These are phyloP conservation scores for Madurella fahalii DNA, from an alignment of 2,329 filamentous ascomycete genomes.

Conservation along the genomic window DNA sequence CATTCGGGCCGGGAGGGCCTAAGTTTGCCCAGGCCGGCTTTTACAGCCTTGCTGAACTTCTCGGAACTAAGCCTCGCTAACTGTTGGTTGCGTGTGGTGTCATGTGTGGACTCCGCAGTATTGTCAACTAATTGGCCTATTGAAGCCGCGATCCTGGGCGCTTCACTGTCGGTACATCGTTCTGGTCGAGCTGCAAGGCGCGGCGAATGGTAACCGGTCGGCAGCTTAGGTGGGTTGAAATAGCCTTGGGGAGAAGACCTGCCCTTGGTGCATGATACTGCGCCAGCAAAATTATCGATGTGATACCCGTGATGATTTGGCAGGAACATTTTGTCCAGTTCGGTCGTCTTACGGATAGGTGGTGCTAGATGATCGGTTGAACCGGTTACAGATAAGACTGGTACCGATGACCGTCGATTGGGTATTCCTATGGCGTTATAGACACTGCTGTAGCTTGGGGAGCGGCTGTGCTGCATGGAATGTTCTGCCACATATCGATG, in stretches of 20 bases:
- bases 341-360: too few species aligned
- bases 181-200: neutral
- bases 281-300: too few species aligned
- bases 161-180: neutral
- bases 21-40: slow-evolving; percentile 28
- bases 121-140: too few species aligned
- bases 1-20: slow-evolving; percentile 15
- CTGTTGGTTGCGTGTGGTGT: neutral
- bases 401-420: neutral
- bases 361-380: neutral
- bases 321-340: too few species aligned
- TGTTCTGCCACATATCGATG: too few species aligned
- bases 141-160: too few species aligned
- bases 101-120: too few species aligned
- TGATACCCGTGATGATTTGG: too few species aligned
- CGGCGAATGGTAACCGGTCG: too few species aligned
- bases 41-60: slow-evolving; percentile 31
- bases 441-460: too few species aligned
- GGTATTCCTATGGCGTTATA: neutral
- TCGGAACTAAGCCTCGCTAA: slow-evolving; percentile 21
- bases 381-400: neutral
- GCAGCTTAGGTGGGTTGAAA: neutral
- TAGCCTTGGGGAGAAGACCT: neutral
- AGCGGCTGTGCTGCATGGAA: too few species aligned
- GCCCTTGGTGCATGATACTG: too few species aligned